phyloP scores from a whole-genome alignment of 2,329 filamentous ascomycete genomes.

The Colletotrichum chlorophyti region DNA sequence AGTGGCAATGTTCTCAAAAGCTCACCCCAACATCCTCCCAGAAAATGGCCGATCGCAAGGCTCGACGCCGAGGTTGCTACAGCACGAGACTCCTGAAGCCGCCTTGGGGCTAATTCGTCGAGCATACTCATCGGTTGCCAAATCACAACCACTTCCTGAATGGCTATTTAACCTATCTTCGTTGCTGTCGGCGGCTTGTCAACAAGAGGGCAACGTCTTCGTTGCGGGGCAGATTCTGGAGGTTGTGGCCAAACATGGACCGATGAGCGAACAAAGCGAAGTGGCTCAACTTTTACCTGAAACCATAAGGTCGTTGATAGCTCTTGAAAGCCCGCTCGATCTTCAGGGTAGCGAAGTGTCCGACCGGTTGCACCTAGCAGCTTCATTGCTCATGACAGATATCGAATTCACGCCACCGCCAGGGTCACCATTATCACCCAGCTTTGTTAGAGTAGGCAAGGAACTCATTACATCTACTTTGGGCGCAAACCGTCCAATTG shows the following conservation, averaged over 20 bases:
- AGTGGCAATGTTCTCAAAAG: not conserved
- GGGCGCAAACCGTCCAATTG: not conserved
- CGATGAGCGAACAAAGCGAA: not conserved
- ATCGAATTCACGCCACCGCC: not conserved
- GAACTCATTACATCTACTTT: constrained; percentile 1
- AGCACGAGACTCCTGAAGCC: not conserved
- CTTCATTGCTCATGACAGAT: constrained; percentile 14
- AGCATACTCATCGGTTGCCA: constrained; percentile 9
- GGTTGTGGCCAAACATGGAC: constrained; percentile 5
- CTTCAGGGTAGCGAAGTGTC: not conserved
- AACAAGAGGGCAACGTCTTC: constrained; percentile 4
- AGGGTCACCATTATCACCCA: not conserved
- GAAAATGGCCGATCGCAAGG: too few species aligned
- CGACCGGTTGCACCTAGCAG: constrained; percentile 1
- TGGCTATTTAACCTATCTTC: constrained; percentile 24
- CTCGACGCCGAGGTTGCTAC: not conserved
- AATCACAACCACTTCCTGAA: constrained; percentile 1
- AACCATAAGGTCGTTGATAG: constrained; percentile 6
- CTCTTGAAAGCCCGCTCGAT: not conserved
- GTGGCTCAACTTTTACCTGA: constrained; percentile 7
- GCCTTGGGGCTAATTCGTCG: constrained; percentile 16
- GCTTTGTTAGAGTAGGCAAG: constrained; percentile 12
- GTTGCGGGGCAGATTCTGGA: constrained; percentile 19
- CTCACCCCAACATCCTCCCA: not conserved
- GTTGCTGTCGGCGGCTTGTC: constrained; percentile 20